These are phyloP conservation scores for Biscogniauxia marginata DNA, from an alignment of 2,329 filamentous ascomycete genomes.

Conservation along the genomic window DNA sequence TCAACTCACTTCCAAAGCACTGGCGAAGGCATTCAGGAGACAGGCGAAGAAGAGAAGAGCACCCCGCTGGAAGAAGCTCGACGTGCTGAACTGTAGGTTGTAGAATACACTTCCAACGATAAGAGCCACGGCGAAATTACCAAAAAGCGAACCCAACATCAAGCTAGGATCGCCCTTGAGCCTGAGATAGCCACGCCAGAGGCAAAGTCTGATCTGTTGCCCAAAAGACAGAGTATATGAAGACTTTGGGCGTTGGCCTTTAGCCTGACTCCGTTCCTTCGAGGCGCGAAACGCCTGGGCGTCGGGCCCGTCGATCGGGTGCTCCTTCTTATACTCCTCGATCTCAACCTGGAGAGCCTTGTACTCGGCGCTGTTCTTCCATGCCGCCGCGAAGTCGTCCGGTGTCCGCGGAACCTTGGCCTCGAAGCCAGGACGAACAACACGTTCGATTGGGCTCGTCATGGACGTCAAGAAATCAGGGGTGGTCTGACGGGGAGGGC, in stretches of 20 bases:
- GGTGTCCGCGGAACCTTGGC: slow-evolving; percentile 56
- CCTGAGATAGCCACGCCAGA: slow-evolving; percentile 77
- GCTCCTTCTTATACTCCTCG: slow-evolving; percentile 51
- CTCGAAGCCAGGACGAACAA: slow-evolving; percentile 56
- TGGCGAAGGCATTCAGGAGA: slow-evolving; percentile 80
- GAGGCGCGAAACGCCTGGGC: slow-evolving; percentile 56
- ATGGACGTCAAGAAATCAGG: slow-evolving; percentile 73
- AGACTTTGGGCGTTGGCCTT: slow-evolving; percentile 62
- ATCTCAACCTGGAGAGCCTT: slow-evolving; percentile 52
- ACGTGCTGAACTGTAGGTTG: slow-evolving; percentile 64
- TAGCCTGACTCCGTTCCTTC: slow-evolving; percentile 55
- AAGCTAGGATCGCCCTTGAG: slow-evolving; percentile 74
- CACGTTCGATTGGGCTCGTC: slow-evolving; percentile 57
- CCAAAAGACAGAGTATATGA: slow-evolving; percentile 78
- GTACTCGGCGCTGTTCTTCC: slow-evolving; percentile 56
- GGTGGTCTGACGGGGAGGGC: slow-evolving; percentile 64
- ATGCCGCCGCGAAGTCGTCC: slow-evolving; percentile 59
- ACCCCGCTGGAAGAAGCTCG: slow-evolving; percentile 75
- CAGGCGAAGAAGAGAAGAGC: slow-evolving; percentile 85
- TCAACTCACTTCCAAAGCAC: slow-evolving; percentile 64
- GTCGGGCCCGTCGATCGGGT: slow-evolving; percentile 56
- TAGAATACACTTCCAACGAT: slow-evolving; percentile 81
- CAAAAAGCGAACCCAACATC: slow-evolving; percentile 65
- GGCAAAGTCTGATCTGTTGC: slow-evolving; percentile 76
- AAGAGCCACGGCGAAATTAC: slow-evolving; percentile 73